phyloP scores from a whole-genome alignment of 805 yeast species.

The Lipomyces oligophaga region DNA sequence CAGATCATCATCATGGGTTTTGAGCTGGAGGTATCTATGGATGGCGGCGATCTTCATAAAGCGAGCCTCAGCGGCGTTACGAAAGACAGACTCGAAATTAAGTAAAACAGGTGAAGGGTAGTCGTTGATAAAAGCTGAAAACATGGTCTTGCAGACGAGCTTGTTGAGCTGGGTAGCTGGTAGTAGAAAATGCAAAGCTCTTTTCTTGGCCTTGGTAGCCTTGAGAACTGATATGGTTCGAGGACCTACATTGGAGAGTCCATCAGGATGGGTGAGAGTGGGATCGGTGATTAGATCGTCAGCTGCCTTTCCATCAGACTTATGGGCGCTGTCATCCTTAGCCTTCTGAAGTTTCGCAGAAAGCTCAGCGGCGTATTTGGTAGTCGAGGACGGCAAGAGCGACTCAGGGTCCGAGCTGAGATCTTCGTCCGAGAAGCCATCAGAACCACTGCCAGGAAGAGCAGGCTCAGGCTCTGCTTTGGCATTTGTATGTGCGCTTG shows the following conservation, averaged over 20 bases:
- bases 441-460: too few species aligned
- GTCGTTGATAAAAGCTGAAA: conserved; percentile 26
- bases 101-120: conserved; percentile 24
- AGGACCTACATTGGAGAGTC: conserved; percentile 2
- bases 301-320: not conserved
- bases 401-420: too few species aligned
- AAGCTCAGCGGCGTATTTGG: too few species aligned
- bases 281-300: too few species aligned
- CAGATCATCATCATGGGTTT: conserved; percentile 25
- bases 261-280: conserved; percentile 1
- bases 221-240: conserved; percentile 1
- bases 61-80: conserved; percentile 27
- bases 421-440: too few species aligned
- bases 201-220: conserved; percentile 10
- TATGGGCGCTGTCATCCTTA: too few species aligned
- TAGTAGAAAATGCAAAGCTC: conserved; percentile 22
- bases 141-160: conserved; percentile 24
- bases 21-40: conserved; percentile 20
- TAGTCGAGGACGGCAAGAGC: too few species aligned
- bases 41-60: conserved; percentile 29
- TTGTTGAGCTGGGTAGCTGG: conserved; percentile 27
- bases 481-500: too few species aligned
- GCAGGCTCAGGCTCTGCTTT: too few species aligned
- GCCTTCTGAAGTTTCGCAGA: too few species aligned
- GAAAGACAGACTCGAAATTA: conserved; percentile 21